Percentiles rank a stretch among this genome's conserved stretches.
Conservation (phyloP, 169 alveolate genomes). For the Ichthyophthirius multifiliis region DNA sequence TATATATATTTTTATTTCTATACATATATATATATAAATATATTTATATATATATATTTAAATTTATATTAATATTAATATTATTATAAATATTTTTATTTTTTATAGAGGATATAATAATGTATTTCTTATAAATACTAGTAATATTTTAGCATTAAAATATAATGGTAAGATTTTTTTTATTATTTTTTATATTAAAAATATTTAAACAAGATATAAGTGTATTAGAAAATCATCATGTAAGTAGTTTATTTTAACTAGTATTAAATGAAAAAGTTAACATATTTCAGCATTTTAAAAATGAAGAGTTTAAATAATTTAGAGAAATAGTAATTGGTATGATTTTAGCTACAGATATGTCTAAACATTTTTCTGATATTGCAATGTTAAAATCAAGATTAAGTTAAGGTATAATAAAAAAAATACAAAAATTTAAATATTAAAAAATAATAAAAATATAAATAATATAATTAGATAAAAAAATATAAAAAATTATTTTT, state of each 20-base stretch:
- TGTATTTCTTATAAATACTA: conserved; percentile 40
- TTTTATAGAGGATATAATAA: conserved; percentile 45
- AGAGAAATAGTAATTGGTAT: conserved; percentile 48
- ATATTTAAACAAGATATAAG: conserved; percentile 35
- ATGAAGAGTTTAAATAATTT: conserved; percentile 32
- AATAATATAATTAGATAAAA: no score
- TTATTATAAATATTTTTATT: background rate
- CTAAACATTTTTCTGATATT: conserved; percentile 47
- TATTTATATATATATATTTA: background rate
- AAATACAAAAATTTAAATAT: conserved; percentile 15
- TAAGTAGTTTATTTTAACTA: conserved; percentile 36
- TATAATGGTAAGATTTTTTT: conserved; percentile 52
- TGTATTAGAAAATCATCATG: conserved; percentile 60
- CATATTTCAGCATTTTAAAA: conserved; percentile 26
- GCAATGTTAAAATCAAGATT: conserved; percentile 13
- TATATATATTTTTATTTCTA: no score
- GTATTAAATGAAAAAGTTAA: conserved; percentile 26
- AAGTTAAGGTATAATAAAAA: background rate
- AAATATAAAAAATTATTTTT: no score
- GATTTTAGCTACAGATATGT: conserved; percentile 64
- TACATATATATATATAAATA: no score
- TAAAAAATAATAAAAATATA: no score
- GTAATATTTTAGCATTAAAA: conserved; percentile 43
- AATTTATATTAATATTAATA: background rate
- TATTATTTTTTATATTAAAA: no score